phyloP scores from a whole-genome alignment of 495 filamentous ascomycete genomes.

The Aspergillus sclerotiicarbonarius region DNA sequence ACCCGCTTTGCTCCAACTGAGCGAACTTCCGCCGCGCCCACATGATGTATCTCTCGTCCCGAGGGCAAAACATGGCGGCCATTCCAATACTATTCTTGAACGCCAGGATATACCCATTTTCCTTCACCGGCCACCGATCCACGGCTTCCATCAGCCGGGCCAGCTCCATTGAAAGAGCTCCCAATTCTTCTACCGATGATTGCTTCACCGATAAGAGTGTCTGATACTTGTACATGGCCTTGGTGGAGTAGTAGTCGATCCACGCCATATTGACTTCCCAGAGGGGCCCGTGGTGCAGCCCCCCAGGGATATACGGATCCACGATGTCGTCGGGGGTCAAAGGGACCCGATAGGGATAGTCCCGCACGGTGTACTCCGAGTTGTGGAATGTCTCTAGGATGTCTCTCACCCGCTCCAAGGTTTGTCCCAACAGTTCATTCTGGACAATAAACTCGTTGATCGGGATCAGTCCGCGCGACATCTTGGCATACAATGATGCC shows the following conservation, averaged over 20 bases:
- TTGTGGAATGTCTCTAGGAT: conserved; percentile 61
- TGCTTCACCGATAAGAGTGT: conserved; percentile 51
- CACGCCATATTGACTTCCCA: conserved; percentile 72
- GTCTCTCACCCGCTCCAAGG: conserved; percentile 54
- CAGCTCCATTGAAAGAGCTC: conserved; percentile 61
- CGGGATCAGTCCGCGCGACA: conserved; percentile 59
- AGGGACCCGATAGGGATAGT: conserved; percentile 51
- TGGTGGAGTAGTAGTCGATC: conserved; percentile 74
- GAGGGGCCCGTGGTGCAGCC: conserved; percentile 63
- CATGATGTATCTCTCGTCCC: conserved; percentile 67
- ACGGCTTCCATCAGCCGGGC: conserved; percentile 78
- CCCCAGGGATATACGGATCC: conserved; percentile 65
- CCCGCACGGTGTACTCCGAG: conserved; percentile 54
- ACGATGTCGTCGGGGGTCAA: conserved; percentile 63
- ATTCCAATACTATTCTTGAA: conserved; percentile 77
- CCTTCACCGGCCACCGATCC: conserved; percentile 66
- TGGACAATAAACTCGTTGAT: conserved; percentile 63
- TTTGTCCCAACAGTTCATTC: conserved; percentile 54
- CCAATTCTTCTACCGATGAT: conserved; percentile 53
- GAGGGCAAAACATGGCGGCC: conserved; percentile 72
- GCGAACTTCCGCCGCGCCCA: conserved; percentile 83
- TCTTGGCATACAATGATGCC: conserved; percentile 71
- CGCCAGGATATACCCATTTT: conserved; percentile 64
- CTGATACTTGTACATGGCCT: conserved; percentile 79
- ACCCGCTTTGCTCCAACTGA: conserved; percentile 79